Conservation (phyloP, 352 stramenopile genomes). For the Phytophthora agathidicida region DNA sequence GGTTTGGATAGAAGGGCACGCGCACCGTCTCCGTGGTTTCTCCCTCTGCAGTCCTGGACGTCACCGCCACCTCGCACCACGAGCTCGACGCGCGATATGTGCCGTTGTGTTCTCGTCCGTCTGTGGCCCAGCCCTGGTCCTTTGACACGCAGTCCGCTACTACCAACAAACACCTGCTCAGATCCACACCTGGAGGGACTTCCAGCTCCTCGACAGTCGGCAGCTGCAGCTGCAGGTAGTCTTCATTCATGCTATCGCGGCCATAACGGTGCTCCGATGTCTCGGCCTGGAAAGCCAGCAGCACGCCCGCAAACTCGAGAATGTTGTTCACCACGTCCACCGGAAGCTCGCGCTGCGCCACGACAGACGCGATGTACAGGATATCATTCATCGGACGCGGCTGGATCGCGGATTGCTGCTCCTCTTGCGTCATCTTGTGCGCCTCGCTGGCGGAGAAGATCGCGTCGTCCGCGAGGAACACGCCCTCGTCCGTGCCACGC, state of each 20-base stretch:
- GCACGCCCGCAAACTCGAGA: constrained; percentile 58
- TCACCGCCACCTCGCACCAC: constrained; percentile 67
- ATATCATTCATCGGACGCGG: constrained; percentile 37
- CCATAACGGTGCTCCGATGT: constrained; percentile 37
- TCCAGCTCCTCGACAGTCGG: constrained; percentile 37
- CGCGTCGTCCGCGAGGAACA: constrained; percentile 42
- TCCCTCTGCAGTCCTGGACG: constrained; percentile 24
- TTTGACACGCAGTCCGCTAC: constrained; percentile 66
- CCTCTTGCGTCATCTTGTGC: constrained; percentile 20
- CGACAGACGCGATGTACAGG: constrained; percentile 46
- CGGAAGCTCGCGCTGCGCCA: constrained; percentile 41
- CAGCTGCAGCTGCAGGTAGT: constrained; percentile 56
- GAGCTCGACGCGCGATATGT: constrained; percentile 66
- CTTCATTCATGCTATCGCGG: constrained; percentile 54
- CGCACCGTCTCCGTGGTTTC: constrained; percentile 33
- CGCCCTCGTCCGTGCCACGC: constrained; percentile 24
- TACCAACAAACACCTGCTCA: constrained; percentile 46
- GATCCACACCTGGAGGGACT: constrained; percentile 48
- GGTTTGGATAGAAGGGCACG: constrained; percentile 47
- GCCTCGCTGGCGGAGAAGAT: constrained; percentile 32
- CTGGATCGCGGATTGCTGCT: constrained; percentile 22
- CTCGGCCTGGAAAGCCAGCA: constrained; percentile 51
- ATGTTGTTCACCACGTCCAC: constrained; percentile 54
- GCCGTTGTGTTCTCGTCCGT: constrained; percentile 47
- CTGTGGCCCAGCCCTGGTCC: constrained; percentile 75